Percentiles rank a stretch among this genome's conserved stretches.
Conservation (phyloP, 1,139 yeast species). For the Zygoascus sp. region DNA sequence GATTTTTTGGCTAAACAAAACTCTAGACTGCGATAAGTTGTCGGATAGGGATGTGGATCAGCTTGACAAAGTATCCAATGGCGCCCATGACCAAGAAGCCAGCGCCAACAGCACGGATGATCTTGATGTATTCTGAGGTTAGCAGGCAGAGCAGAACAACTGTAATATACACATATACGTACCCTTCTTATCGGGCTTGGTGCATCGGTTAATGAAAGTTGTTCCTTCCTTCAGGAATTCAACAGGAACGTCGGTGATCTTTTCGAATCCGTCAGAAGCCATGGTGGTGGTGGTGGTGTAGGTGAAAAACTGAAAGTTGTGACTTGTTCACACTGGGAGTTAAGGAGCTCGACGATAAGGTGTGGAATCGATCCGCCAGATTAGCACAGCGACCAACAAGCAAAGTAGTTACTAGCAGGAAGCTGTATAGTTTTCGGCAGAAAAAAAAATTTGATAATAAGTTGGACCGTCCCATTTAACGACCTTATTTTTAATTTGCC, state of each 20-base stretch:
- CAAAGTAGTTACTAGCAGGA: too few species aligned
- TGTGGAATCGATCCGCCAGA: background rate
- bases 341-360: too few species aligned
- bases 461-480: too few species aligned
- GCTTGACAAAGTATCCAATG: slow-evolving; percentile 92
- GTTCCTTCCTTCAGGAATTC: slow-evolving; percentile 89
- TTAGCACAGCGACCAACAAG: too few species aligned
- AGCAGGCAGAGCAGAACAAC: background rate
- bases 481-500: too few species aligned
- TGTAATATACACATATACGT: slow-evolving; percentile 33
- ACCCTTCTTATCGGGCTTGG: slow-evolving; percentile 85
- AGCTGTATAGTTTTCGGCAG: too few species aligned
- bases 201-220: slow-evolving; percentile 84
- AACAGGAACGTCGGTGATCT: slow-evolving; percentile 81
- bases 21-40: slow-evolving; percentile 78
- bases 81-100: slow-evolving; percentile 98
- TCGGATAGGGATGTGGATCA: slow-evolving; percentile 95
- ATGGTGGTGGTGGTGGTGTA: background rate
- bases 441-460: too few species aligned
- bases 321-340: slow-evolving; percentile 3
- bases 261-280: slow-evolving; percentile 47
- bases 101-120: slow-evolving; percentile 91
- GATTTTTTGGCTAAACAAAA: slow-evolving; percentile 3
- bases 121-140: slow-evolving; percentile 67
- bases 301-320: slow-evolving; percentile 1